Evolutionary conservation across 768 basidiomycete species (phyloP).

Genomic region (Cyclocybe aegerita): DNA sequence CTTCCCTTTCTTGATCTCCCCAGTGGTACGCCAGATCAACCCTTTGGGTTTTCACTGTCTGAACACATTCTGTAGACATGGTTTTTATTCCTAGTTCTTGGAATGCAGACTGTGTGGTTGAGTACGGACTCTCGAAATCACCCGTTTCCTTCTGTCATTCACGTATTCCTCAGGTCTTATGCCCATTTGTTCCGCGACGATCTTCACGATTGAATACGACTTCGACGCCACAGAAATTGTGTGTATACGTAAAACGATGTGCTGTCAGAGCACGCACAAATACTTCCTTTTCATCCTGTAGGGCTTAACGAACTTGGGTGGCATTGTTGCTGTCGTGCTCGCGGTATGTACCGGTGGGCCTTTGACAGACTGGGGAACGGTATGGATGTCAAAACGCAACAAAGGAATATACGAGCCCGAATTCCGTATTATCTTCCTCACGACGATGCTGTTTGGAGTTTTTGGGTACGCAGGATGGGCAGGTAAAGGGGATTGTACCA

Average conservation of each 20-base stretch:
- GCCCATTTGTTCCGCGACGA: slow-evolving; percentile 43
- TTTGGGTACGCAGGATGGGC: slow-evolving; percentile 49
- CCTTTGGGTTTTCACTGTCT: background rate
- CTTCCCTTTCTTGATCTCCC: slow-evolving; percentile 41
- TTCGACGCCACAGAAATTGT: slow-evolving; percentile 41
- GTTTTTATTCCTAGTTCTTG: slow-evolving; percentile 37
- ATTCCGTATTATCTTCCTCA: slow-evolving; percentile 40
- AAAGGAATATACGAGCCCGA: slow-evolving; percentile 48
- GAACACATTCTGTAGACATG: slow-evolving; percentile 20
- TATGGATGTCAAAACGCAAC: slow-evolving; percentile 42
- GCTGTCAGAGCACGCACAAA: background rate
- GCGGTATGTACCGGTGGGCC: slow-evolving; percentile 36
- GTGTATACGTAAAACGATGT: background rate
- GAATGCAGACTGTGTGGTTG: slow-evolving; percentile 45
- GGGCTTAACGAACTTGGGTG: slow-evolving; percentile 42
- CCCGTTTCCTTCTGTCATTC: background rate
- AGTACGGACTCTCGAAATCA: slow-evolving; percentile 22
- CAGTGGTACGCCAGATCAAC: slow-evolving; percentile 32
- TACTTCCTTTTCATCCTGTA: slow-evolving; percentile 3
- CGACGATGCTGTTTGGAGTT: slow-evolving; percentile 40
- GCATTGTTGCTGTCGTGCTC: slow-evolving; percentile 40
- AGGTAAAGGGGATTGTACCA: slow-evolving; percentile 15
- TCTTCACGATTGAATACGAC: slow-evolving; percentile 42
- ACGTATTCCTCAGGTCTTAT: slow-evolving; percentile 30
- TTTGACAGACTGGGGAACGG: slow-evolving; percentile 40